Evolutionary conservation across 805 yeast species (phyloP).

Genomic region (Candida hispaniensis): DNA sequence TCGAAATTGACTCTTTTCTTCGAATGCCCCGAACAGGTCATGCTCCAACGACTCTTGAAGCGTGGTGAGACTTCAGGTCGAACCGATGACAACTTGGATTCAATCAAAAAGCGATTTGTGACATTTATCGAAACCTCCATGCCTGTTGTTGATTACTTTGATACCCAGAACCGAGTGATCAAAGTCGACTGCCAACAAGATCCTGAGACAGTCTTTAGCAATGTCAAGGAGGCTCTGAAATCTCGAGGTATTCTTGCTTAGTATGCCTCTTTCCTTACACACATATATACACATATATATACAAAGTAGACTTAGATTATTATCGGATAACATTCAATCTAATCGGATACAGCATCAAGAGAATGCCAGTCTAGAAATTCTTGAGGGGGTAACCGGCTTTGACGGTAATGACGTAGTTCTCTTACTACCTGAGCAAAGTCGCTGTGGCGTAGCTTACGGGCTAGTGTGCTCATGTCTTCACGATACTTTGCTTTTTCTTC

Average conservation of each 20-base stretch:
- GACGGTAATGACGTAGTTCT: too few relatives aligned
- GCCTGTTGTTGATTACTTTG: slow-evolving; percentile 12
- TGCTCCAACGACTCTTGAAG: slow-evolving; percentile 74
- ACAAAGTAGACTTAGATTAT: too few relatives aligned
- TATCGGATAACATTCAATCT: too few relatives aligned
- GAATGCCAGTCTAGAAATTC: too few relatives aligned
- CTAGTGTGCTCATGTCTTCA: slow-evolving; percentile 6
- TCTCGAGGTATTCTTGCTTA: slow-evolving; percentile 22
- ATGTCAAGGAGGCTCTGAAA: slow-evolving; percentile 58
- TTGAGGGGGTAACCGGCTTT: too few relatives aligned
- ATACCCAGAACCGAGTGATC: slow-evolving; percentile 47
- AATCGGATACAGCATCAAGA: too few relatives aligned
- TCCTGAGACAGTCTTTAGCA: slow-evolving; percentile 62
- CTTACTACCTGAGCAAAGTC: too few relatives aligned
- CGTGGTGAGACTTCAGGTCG: slow-evolving; percentile 95
- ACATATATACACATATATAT: too few relatives aligned
- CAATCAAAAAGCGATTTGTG: slow-evolving; percentile 79
- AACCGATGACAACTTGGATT: slow-evolving; percentile 83
- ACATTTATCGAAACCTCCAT: slow-evolving; percentile 4
- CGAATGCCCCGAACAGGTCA: slow-evolving; percentile 63
- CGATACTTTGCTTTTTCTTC: slow-evolving; percentile 8
- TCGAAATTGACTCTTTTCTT: slow-evolving; percentile 33
- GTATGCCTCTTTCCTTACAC: too few relatives aligned
- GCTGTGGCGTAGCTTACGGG: slow-evolving; percentile 6
- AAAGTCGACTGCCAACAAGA: slow-evolving; percentile 69